Conservation (phyloP, 208 protist genomes). For the Entamoeba histolytica region DNA sequence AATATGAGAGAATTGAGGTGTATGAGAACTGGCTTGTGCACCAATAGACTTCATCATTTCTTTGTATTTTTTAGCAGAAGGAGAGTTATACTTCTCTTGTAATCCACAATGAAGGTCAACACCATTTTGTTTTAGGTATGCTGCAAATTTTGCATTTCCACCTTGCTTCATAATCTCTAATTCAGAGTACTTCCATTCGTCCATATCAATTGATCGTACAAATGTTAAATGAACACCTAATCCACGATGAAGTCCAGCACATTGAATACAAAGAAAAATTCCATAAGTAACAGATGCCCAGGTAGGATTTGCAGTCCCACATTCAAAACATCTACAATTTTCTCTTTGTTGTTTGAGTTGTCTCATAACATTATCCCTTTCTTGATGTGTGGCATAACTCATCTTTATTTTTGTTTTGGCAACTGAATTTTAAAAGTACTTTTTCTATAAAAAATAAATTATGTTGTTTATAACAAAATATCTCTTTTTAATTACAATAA, state of each 20-base stretch:
- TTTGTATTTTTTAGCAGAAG: not conserved
- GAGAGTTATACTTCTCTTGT: not conserved
- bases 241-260: slow-evolving; percentile 30
- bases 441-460: too few relatives aligned
- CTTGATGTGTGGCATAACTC: not conserved
- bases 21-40: not conserved
- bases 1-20: not conserved
- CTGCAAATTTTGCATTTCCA: not conserved
- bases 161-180: slow-evolving; percentile 2
- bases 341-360: not conserved
- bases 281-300: slow-evolving; percentile 41
- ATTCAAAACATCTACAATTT: not conserved
- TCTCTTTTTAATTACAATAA: too few relatives aligned
- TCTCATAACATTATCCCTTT: not conserved
- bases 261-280: slow-evolving; percentile 40
- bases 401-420: not conserved
- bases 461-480: too few relatives aligned
- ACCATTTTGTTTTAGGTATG: not conserved
- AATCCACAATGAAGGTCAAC: not conserved
- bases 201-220: slow-evolving; percentile 61
- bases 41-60: not conserved
- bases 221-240: slow-evolving; percentile 36
- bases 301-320: slow-evolving; percentile 17
- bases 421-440: too few relatives aligned
- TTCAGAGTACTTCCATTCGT: slow-evolving; percentile 53